phyloP scores from a whole-genome alignment of 306 rosid genomes.

The Vicia sativa region DNA sequence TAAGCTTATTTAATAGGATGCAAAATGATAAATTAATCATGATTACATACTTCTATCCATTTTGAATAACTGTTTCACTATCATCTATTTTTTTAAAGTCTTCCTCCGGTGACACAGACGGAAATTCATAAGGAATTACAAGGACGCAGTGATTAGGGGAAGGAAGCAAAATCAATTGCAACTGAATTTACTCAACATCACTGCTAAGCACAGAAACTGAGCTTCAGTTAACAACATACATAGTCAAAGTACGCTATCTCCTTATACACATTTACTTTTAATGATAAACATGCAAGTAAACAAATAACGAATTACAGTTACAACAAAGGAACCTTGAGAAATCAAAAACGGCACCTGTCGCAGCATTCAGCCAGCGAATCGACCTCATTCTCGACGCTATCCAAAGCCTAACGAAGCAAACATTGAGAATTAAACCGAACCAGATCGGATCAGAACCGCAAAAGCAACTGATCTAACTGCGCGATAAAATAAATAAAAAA shows the following conservation, averaged over 20 bases:
- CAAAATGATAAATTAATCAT: no score
- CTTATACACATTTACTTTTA: neutral
- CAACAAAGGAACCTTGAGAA: slow-evolving; percentile 4
- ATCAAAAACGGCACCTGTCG: slow-evolving; percentile 54
- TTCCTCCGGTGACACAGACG: neutral
- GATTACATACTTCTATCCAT: no score
- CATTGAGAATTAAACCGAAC: slow-evolving; percentile 4
- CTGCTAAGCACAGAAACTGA: slow-evolving; percentile 18
- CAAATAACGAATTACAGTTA: slow-evolving; percentile 16
- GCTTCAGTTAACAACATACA: neutral
- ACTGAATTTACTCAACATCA: slow-evolving; percentile 16
- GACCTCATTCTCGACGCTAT: slow-evolving; percentile 85
- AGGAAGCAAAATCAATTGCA: slow-evolving; percentile 26
- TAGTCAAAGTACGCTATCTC: slow-evolving; percentile 2
- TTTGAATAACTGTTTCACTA: neutral
- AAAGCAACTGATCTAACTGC: slow-evolving; percentile 23
- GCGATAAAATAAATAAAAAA: neutral
- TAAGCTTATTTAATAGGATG: no score
- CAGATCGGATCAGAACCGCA: slow-evolving; percentile 25
- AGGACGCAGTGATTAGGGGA: no score
- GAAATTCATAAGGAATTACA: no score
- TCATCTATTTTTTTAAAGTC: neutral
- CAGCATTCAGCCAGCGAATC: slow-evolving; percentile 73
- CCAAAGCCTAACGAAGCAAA: slow-evolving; percentile 52
- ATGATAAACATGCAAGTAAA: slow-evolving; percentile 12